Evolutionary conservation across 2,329 filamentous ascomycete genomes (phyloP), one percentile per base, ranked within the genome.

Genomic region (Orbilia blumenaviensis): DNA sequence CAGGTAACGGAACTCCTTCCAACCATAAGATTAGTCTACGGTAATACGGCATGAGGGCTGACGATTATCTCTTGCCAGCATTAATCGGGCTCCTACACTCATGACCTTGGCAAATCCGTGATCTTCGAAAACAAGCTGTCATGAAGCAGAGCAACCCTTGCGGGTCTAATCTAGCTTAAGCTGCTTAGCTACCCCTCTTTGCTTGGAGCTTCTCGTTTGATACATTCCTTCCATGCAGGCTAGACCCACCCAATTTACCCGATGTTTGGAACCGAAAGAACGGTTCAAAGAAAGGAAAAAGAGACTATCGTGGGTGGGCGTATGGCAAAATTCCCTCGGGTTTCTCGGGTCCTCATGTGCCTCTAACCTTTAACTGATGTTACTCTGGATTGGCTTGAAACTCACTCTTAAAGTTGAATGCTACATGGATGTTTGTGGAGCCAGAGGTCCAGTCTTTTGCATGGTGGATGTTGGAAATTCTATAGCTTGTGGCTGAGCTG

Each of bases 261-360:
- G 50, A 69, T 64, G 41, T 66, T 60, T 76, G 72, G 72, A 76
- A 76, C 72, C 72, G 72, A 76, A 69, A 23, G 64, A 69, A 68
- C 27, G 66, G 63, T 38, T 63, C 44, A 56, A 46, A n/a, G n/a
- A n/a, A n/a, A n/a, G n/a, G n/a, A n/a, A n/a, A n/a, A n/a, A n/a
- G n/a, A n/a, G n/a, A n/a, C n/a, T 34, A 34, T 56, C 32, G 52
- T 56, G 52, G 34, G 58, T 21, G 27, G 38, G 36, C 71, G 63
- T 64, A 69, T 76, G 54, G 64, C 72, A 54, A 76, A 76, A 76
- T 76, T 76, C 64, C 72, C 72, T 76, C 72, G 72, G 72, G 68
- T 56, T 56, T 56, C 52, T 56, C 52, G 52, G 52, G 52, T 56
- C 52, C 52, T 38, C 52, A 68, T 76, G 58, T 69, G 64, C 50